Evolutionary conservation across 164 flowering plant genomes (phyloP), one percentile per base, ranked within the genome.

Genomic region (Hamamelis virginiana): DNA sequence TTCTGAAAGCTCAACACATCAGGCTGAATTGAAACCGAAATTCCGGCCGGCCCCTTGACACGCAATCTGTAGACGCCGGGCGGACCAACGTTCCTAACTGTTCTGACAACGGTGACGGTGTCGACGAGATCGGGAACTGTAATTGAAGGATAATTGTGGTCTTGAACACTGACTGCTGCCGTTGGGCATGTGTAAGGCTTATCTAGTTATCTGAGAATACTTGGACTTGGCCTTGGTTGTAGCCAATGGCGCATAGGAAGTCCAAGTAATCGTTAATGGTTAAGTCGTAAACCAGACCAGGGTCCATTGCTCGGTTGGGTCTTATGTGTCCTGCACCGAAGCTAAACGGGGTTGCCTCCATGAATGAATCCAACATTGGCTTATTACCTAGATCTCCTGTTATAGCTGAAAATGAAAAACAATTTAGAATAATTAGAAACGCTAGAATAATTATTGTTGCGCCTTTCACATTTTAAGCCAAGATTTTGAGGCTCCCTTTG

Each of bases 381-480:
- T 73, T 14, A 46, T 1, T 52, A 22, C n/a, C 62, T 62, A 83
- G 82, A 58, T 78, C 87, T 44, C 73, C 55, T 3, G 74, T 75
- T 67, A 71, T 76, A 15, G 92, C 91, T 87, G 90, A 53, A 74
- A 63, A 38, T 18, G 27, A 38, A 21, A 26, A 38, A 38, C 11
- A 45, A 41, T 44, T 62, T 1, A 50, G n/a, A 21, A 14, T 11
- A 3, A 22, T 3, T 19, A 22, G 2, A 23, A 66, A 55, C 13
- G 23, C n/a, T 5, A 33, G 41, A 33, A 33, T 6, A 33, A 33
- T 2, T 33, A 14, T 28, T 10, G 41, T 47, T 15, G 1, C 71
- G 83, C 90, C 87, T 4, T 91, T 72, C 0, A 91, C 89, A 91
- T 88, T 91, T 67, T 89, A 81, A 21, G 97, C 95, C 2, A 33